phyloP scores from a whole-genome alignment of 108 stramenopile species.

The Fistulifera pelliculosa region DNA sequence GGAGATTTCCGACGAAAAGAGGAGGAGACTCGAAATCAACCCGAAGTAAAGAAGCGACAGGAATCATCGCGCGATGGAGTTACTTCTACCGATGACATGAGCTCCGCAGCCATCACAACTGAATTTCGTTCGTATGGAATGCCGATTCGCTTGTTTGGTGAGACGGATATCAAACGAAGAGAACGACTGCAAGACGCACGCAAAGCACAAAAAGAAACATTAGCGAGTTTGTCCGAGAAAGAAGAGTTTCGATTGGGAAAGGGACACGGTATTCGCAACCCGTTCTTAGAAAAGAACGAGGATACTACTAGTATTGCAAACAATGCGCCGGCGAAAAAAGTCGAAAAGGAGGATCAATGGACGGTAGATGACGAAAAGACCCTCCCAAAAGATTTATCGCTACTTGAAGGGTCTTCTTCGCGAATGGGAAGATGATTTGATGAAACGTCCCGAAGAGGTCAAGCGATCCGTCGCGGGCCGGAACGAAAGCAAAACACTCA shows the following conservation, averaged over 20 bases:
- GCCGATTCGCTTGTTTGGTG: constrained; percentile 71
- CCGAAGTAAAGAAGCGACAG: neutral
- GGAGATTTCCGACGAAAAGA: neutral
- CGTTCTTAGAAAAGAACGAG: constrained; percentile 51
- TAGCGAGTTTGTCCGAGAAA: constrained; percentile 39
- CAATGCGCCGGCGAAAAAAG: constrained; percentile 2
- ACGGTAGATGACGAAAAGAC: constrained; percentile 18
- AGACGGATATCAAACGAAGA: constrained; percentile 26
- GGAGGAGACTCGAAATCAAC: neutral
- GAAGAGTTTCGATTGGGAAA: constrained; percentile 70
- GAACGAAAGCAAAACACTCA: constrained; percentile 85
- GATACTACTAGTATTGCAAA: constrained; percentile 7
- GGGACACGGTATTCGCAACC: constrained; percentile 71
- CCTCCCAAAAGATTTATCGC: constrained; percentile 57
- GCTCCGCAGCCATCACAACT: constrained; percentile 21
- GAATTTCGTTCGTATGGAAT: constrained; percentile 53
- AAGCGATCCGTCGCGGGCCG: constrained; percentile 57
- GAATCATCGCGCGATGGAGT: constrained; percentile 1
- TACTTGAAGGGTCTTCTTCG: constrained; percentile 81
- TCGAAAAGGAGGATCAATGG: constrained; percentile 3
- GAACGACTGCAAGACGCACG: constrained; percentile 41
- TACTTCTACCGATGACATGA: neutral
- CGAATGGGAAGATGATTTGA: constrained; percentile 84
- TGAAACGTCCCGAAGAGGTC: constrained; percentile 46
- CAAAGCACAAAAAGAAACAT: constrained; percentile 34